Conservation (phyloP, 805 yeast species). For the Cyberlindnera petersonii region DNA sequence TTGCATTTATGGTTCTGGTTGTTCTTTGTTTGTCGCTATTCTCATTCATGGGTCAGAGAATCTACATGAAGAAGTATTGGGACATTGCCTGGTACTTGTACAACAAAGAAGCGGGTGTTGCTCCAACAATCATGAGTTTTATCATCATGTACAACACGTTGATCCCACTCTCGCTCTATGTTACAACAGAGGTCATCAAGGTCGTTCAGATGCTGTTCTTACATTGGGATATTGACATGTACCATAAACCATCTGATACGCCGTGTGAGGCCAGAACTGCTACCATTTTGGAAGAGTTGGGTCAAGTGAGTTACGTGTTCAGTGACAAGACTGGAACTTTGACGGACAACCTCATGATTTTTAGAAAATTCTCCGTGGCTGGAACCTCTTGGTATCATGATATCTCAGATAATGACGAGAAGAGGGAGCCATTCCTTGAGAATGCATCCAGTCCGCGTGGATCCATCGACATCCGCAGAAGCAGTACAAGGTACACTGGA, state of each 20-base stretch:
- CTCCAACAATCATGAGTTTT: constrained; percentile 91
- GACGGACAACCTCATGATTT: constrained; percentile 92
- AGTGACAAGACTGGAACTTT: constrained; percentile 97
- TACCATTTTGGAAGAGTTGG: constrained; percentile 90
- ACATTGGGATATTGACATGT: constrained; percentile 94
- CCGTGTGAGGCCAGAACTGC: constrained; percentile 96
- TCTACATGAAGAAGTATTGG: constrained; percentile 39
- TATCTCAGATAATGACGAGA: constrained; percentile 36
- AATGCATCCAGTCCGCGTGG: constrained; percentile 21
- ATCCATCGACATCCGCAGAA: constrained; percentile 38
- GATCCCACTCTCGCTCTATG: constrained; percentile 91
- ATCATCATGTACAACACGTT: constrained; percentile 96
- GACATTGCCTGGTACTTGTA: constrained; percentile 68
- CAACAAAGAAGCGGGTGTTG: constrained; percentile 73
- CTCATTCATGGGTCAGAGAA: constrained; percentile 73
- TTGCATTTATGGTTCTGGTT: constrained; percentile 79
- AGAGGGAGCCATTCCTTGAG: not conserved
- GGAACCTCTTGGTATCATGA: constrained; percentile 92
- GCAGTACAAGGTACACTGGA: constrained; percentile 42
- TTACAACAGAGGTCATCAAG: constrained; percentile 93
- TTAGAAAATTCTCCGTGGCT: constrained; percentile 79
- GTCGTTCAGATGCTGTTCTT: constrained; percentile 77
- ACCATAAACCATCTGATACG: constrained; percentile 75
- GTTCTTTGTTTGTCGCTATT: constrained; percentile 74
- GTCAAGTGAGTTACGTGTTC: constrained; percentile 92